Evolutionary conservation across 192 early-diverging fungal genomes (phyloP), one percentile per base, ranked within the genome.

Genomic region (Podila minutissima): DNA sequence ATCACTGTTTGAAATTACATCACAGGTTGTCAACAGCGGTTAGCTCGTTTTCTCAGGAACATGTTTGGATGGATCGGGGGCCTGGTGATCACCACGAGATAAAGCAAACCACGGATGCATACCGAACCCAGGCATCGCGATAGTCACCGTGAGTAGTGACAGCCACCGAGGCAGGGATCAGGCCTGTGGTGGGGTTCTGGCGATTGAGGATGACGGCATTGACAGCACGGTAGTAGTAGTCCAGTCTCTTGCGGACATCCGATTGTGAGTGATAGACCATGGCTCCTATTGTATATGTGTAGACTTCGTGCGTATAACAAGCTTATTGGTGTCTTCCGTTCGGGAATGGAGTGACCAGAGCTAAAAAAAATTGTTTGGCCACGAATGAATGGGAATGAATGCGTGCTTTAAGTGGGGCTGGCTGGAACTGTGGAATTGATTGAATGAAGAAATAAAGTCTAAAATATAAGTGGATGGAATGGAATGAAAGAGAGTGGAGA

Each of bases 81-180:
- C 7, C 41, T 46, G 13, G 41, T 46, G 41, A 12, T 17, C 3
- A 46, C 41, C 15, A 17, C 11, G 41, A 46, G 41, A 41, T 4
- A 46, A 17, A 12, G 13, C 15, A 3, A 12, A 46, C 41, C 22
- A 20, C 0, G 4, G 24, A n/a, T 20, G 31, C 77, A 71, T 88
- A 92, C 92, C 92, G 78, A 59, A 96, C 94, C 95, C 94, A 95
- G 26, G 95, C 94, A 85, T 95, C 95, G 15, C 89, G 83, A 69
- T 94, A 94, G 82, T 96, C 91, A 48, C 95, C 95, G 72, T 96
- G 95, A 12, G 89, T 92, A 5, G 94, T 96, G 17, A 96, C 89
- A 32, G 95, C 95, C 13, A 94, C 93, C 6, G 92, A 94, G 9
- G 95, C 95, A 4, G 94, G 95, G 64, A 96, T 95, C 85, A 96